Evolutionary conservation across 176 grass and related monocot genomes (phyloP).

Genomic region (Dactylis glomerata): DNA sequence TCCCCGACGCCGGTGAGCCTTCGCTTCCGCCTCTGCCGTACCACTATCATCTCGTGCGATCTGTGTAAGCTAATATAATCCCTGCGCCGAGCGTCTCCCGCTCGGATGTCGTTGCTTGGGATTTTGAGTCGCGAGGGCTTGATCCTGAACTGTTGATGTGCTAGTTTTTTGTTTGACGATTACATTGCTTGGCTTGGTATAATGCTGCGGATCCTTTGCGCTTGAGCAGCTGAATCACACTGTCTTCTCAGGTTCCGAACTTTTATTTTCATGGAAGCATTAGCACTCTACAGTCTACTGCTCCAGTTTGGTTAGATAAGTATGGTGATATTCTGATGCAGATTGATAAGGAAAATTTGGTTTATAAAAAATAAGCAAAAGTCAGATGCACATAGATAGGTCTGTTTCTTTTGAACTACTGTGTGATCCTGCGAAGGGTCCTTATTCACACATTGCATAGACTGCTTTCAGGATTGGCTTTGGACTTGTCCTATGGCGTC

Average conservation of each 20-base stretch:
- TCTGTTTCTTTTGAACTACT: not conserved
- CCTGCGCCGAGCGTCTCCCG: not conserved
- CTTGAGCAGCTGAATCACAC: not conserved
- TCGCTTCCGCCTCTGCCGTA: not conserved
- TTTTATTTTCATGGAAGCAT: not conserved
- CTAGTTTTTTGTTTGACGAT: not conserved
- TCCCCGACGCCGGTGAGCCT: slow-evolving; percentile 73
- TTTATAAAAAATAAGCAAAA: not conserved
- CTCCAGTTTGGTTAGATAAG: not conserved
- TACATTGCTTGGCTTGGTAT: not conserved
- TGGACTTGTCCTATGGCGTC: not conserved
- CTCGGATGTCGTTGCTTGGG: not conserved
- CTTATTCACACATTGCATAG: not conserved
- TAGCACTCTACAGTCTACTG: not conserved
- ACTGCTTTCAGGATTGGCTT: not conserved
- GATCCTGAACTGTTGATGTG: not conserved
- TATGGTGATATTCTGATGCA: not conserved
- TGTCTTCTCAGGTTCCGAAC: not conserved
- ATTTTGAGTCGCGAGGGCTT: not conserved
- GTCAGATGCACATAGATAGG: not conserved
- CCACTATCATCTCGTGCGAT: not conserved
- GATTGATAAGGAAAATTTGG: not conserved
- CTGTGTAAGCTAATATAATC: not conserved
- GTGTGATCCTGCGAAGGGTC: not conserved
- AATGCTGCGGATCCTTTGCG: not conserved